These are phyloP conservation scores for Juncus inflexus DNA, from an alignment of 176 grass and related monocot species.

Conservation along the genomic window DNA sequence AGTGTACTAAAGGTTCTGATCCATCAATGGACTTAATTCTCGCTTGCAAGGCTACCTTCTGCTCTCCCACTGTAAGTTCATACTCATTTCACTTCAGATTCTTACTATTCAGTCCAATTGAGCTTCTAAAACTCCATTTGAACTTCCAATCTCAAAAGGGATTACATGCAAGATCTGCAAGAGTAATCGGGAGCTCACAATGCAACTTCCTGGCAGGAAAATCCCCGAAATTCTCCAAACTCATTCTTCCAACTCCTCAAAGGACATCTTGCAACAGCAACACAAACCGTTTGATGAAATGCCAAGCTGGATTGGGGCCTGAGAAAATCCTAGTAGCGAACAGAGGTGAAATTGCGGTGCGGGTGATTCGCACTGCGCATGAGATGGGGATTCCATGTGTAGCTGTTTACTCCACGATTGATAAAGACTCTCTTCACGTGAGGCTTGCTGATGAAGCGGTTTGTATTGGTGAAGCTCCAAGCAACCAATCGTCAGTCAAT, in stretches of 20 bases:
- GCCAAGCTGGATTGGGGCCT: constrained; percentile 22
- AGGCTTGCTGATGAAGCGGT: constrained; percentile 44
- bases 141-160: constrained; percentile 27
- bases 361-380: constrained; percentile 52
- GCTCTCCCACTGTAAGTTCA: constrained; percentile 16
- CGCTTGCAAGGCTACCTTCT: constrained; percentile 28
- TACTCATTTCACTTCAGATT: neutral
- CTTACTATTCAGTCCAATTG: neutral
- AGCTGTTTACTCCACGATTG: constrained; percentile 50
- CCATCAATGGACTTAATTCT: constrained; percentile 33
- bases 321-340: constrained; percentile 51
- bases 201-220: constrained; percentile 32
- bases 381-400: constrained; percentile 51
- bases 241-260: constrained; percentile 15
- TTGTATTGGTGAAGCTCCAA: constrained; percentile 53
- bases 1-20: constrained; percentile 11
- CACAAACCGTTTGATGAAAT: constrained; percentile 25
- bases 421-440: constrained; percentile 46
- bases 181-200: constrained; percentile 41
- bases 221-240: constrained; percentile 28
- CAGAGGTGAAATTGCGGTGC: constrained; percentile 49
- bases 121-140: neutral
- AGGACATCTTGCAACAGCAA: neutral
- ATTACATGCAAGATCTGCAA: constrained; percentile 18
- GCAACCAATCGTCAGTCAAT: constrained; percentile 46